Evolutionary conservation across 768 basidiomycete genomes (phyloP).

Genomic region (Lentinula aciculospora): DNA sequence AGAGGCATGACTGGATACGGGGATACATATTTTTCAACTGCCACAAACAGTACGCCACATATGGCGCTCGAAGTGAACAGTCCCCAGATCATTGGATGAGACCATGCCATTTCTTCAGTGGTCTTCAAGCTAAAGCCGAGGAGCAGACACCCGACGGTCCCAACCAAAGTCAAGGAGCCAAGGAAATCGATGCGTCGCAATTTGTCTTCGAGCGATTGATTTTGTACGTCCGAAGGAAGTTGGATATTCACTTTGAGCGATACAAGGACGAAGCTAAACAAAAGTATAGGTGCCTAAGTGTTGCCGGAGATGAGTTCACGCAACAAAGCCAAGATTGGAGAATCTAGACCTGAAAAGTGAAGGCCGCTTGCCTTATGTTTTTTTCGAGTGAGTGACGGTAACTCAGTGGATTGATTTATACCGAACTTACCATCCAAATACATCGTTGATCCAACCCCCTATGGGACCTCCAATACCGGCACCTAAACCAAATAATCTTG

Average conservation of each 20-base stretch:
- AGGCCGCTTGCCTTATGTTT: constrained; percentile 69
- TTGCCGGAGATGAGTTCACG: neutral
- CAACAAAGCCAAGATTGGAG: neutral
- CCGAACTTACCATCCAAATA: constrained; percentile 69
- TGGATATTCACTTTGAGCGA: constrained; percentile 72
- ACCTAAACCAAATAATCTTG: constrained; percentile 79
- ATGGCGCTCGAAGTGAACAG: constrained; percentile 55
- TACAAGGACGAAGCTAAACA: constrained; percentile 67
- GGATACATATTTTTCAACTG: constrained; percentile 75
- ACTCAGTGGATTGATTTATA: constrained; percentile 1
- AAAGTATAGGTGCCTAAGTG: constrained; percentile 69
- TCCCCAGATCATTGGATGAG: constrained; percentile 63
- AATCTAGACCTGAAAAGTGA: constrained; percentile 67
- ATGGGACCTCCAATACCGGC: constrained; percentile 75
- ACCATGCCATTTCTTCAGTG: constrained; percentile 75
- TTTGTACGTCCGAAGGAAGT: constrained; percentile 61
- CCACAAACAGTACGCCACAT: constrained; percentile 55
- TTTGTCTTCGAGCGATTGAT: constrained; percentile 55
- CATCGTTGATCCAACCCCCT: constrained; percentile 83
- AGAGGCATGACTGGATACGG: constrained; percentile 90
- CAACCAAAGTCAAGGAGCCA: constrained; percentile 77
- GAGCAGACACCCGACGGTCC: constrained; percentile 62
- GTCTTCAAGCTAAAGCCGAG: constrained; percentile 75
- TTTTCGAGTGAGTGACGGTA: constrained; percentile 8
- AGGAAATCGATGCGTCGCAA: constrained; percentile 78